These are phyloP conservation scores for Clathrospora elynae DNA, from an alignment of 2,329 filamentous ascomycete genomes.

Conservation along the genomic window DNA sequence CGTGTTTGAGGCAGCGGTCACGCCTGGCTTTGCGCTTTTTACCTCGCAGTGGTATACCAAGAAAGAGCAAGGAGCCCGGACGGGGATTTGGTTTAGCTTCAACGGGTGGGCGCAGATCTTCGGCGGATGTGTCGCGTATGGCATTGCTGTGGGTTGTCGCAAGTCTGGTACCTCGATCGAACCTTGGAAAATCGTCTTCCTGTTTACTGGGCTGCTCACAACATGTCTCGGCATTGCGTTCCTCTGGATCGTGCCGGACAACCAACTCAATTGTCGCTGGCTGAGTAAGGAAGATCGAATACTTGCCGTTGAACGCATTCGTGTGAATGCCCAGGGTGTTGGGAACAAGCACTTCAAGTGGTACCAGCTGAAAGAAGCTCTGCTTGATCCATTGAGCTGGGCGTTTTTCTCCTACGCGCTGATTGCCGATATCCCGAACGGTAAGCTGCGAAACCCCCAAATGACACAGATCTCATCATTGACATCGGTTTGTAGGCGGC, in stretches of 20 bases:
- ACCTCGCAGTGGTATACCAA: slow-evolving; percentile 76
- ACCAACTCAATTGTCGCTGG: slow-evolving; percentile 65
- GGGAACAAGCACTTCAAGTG: slow-evolving; percentile 72
- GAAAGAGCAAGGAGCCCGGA: slow-evolving; percentile 66
- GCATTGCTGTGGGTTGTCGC: slow-evolving; percentile 62
- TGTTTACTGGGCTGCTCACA: slow-evolving; percentile 54
- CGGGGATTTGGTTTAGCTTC: slow-evolving; percentile 71
- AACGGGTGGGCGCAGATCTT: slow-evolving; percentile 68
- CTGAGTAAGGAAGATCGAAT: slow-evolving; percentile 69
- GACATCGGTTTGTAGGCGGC: slow-evolving; percentile 53
- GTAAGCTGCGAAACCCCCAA: no score
- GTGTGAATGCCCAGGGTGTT: slow-evolving; percentile 76
- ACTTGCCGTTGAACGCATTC: slow-evolving; percentile 71
- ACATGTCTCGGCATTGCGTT: slow-evolving; percentile 50
- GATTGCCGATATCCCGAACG: slow-evolving; percentile 63
- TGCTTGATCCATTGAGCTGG: slow-evolving; percentile 65
- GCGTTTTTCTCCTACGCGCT: slow-evolving; percentile 64
- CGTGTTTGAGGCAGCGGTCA: slow-evolving; percentile 70
- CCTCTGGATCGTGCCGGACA: slow-evolving; percentile 60
- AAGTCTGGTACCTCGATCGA: slow-evolving; percentile 63
- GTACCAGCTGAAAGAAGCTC: slow-evolving; percentile 66
- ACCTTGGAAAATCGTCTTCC: slow-evolving; percentile 67
- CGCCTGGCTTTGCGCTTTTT: slow-evolving; percentile 70
- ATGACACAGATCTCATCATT: no score
- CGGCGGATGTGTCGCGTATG: slow-evolving; percentile 67